A percentile compares a stretch with the other conserved stretches of the same genome.
phyloP scores from a whole-genome alignment of 78 protist genomes.

The Salpingoeca rosetta region DNA sequence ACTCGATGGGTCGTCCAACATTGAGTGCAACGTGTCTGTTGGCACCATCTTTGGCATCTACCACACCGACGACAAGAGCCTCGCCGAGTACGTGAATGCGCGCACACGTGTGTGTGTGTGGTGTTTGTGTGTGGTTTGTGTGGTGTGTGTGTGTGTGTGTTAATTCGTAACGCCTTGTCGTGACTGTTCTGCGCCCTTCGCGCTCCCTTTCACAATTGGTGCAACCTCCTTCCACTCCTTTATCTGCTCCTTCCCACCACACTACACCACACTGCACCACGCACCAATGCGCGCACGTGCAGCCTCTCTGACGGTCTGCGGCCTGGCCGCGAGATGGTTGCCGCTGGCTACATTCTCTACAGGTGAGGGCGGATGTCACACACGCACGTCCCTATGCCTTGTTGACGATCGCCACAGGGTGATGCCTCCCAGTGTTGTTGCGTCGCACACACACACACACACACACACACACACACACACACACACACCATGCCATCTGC shows the following conservation, averaged over 20 bases:
- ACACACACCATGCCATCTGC: conserved; percentile 58
- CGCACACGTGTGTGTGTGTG: not conserved
- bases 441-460: not conserved
- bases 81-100: conserved; percentile 2
- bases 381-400: too few relatives aligned
- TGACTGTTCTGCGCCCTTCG: not conserved
- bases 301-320: conserved; percentile 16
- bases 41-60: conserved; percentile 78
- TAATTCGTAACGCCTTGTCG: not conserved
- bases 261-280: not conserved
- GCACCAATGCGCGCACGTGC: not conserved
- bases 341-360: conserved; percentile 18
- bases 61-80: not conserved
- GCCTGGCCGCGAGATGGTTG: conserved; percentile 39
- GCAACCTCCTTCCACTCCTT: not conserved
- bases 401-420: too few relatives aligned
- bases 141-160: not conserved
- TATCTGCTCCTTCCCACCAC: not conserved
- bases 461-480: not conserved
- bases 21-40: conserved; percentile 53
- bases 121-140: too few relatives aligned
- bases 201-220: not conserved
- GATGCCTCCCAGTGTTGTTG: too few relatives aligned
- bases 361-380: too few relatives aligned
- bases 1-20: conserved; percentile 66